A percentile compares a stretch with the other conserved stretches of the same genome.
Conservation (phyloP, 2,329 filamentous ascomycete species). For the Fonsecaea pedrosoi region DNA sequence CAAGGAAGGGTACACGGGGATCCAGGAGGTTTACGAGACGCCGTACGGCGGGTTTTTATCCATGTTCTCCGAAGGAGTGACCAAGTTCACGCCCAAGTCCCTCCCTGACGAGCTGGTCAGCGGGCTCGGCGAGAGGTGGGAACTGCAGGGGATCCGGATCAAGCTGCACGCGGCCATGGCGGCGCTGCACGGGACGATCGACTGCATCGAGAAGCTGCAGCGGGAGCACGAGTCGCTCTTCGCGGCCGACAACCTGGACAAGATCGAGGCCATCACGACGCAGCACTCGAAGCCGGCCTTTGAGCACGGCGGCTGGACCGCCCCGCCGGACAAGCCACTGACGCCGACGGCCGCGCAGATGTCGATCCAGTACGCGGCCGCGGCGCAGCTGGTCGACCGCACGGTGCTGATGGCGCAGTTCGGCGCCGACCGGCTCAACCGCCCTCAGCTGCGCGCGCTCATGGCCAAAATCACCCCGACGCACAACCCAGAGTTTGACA, state of each 20-base stretch:
- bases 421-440: conserved; percentile 43
- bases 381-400: conserved; percentile 48
- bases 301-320: conserved; percentile 49
- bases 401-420: conserved; percentile 48
- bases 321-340: conserved; percentile 43
- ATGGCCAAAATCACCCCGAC: conserved; percentile 43
- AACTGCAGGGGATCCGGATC: conserved; percentile 46
- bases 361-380: conserved; percentile 48
- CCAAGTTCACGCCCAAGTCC: conserved; percentile 42
- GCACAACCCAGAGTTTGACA: conserved; percentile 21
- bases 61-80: conserved; percentile 46
- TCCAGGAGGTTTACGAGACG: conserved; percentile 52
- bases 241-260: conserved; percentile 22
- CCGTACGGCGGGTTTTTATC: conserved; percentile 53
- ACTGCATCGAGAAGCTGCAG: conserved; percentile 46
- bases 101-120: conserved; percentile 41
- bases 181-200: conserved; percentile 47
- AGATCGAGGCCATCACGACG: conserved; percentile 43
- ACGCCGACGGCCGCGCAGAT: conserved; percentile 50
- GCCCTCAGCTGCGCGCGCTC: conserved; percentile 48
- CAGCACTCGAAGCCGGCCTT: conserved; percentile 44
- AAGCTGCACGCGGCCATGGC: conserved; percentile 51
- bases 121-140: conserved; percentile 48
- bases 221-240: conserved; percentile 41
- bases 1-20: conserved; percentile 50